Evolutionary conservation across 306 rosid genomes (phyloP).

Genomic region (Sophora flavescens): DNA sequence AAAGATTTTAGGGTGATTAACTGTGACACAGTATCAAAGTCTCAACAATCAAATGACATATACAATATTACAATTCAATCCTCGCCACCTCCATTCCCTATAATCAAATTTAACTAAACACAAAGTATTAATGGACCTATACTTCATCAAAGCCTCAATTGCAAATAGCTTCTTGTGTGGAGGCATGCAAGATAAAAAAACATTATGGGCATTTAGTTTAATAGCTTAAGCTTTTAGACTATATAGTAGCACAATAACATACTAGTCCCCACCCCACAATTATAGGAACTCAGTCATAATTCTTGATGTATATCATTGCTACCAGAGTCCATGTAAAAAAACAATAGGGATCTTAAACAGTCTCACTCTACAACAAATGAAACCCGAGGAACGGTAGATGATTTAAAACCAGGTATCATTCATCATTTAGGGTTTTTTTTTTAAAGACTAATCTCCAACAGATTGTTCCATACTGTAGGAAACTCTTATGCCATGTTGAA

Average conservation of each 20-base stretch:
- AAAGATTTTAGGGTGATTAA: conserved; percentile 6
- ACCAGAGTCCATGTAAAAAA: neutral
- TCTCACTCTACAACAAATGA: conserved; percentile 3
- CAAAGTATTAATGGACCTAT: neutral
- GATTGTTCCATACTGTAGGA: conserved; percentile 9
- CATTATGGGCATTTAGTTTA: conserved; percentile 9
- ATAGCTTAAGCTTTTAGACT: conserved; percentile 4
- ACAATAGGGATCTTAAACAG: neutral
- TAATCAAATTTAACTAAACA: conserved; percentile 1
- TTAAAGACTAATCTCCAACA: conserved; percentile 3
- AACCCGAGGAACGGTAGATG: neutral
- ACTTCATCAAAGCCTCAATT: neutral
- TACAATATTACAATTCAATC: neutral
- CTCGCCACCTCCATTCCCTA: conserved; percentile 13
- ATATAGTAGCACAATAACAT: neutral
- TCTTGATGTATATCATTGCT: neutral
- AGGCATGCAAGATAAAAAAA: conserved; percentile 6
- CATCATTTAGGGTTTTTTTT: conserved; percentile 23
- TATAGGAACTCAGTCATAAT: neutral
- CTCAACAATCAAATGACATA: conserved; percentile 6
- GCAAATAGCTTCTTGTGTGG: conserved; percentile 9
- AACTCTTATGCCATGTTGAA: neutral
- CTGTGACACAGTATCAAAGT: neutral
- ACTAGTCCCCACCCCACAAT: neutral
- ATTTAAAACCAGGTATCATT: neutral